phyloP scores from a whole-genome alignment of 768 basidiomycete species.

The Leucocoprinus leucothites region DNA sequence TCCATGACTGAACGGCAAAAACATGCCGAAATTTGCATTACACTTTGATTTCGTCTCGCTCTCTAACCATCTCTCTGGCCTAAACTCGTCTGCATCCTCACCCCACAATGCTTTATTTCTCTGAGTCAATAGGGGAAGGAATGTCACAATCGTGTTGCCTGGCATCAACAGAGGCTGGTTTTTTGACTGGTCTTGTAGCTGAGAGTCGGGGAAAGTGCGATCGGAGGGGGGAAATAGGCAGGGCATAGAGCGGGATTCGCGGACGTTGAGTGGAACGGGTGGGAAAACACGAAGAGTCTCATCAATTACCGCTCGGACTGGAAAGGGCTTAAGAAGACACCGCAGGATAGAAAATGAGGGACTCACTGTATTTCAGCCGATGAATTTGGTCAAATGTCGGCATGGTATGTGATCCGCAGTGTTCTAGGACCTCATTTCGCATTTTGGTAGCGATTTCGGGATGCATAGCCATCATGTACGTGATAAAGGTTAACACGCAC shows the following conservation, averaged over 20 bases:
- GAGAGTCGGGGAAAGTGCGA: constrained; percentile 34
- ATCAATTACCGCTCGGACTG: constrained; percentile 76
- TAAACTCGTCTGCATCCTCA: constrained; percentile 69
- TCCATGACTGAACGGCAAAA: constrained; percentile 71
- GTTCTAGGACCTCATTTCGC: constrained; percentile 56
- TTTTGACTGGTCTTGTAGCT: constrained; percentile 14
- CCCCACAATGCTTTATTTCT: constrained; percentile 72
- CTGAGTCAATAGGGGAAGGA: constrained; percentile 61
- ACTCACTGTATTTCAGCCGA: constrained; percentile 62
- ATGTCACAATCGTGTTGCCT: constrained; percentile 51
- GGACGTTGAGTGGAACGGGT: constrained; percentile 71
- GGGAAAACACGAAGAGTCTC: constrained; percentile 79
- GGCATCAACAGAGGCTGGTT: constrained; percentile 57
- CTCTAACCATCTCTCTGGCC: constrained; percentile 77
- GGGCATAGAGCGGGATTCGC: constrained; percentile 49
- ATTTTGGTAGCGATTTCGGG: constrained; percentile 53
- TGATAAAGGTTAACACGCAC: constrained; percentile 62
- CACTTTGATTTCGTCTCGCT: constrained; percentile 46
- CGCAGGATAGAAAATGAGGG: not conserved
- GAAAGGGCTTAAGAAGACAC: constrained; percentile 10
- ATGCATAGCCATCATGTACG: constrained; percentile 66
- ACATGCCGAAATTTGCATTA: constrained; percentile 64
- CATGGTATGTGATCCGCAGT: constrained; percentile 43
- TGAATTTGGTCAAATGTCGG: constrained; percentile 58
- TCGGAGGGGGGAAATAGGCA: constrained; percentile 54